Evolutionary conservation across 2,329 filamentous ascomycete species (phyloP), one percentile per base, ranked within the genome.

Genomic region (Cytospora piceae): DNA sequence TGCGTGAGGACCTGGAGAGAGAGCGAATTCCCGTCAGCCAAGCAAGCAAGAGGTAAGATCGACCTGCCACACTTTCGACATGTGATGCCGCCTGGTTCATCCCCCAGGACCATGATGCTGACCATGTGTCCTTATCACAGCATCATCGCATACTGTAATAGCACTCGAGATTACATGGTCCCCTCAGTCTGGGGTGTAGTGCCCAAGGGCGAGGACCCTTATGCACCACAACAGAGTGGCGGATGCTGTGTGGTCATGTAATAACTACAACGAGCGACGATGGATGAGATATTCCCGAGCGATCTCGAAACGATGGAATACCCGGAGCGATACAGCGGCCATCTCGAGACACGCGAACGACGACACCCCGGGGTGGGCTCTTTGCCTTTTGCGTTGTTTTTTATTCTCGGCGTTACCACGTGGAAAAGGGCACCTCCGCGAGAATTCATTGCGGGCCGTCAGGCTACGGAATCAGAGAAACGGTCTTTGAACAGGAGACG

Each of bases 151-250:
- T 98, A 98, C 83, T 98, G 94, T 81, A 96, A 96, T 80, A 94
- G 92, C 80, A 97, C 95, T 73, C 91, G 94, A 79, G 95, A 99
- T 79, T 98, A 96, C 83, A 98, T 99, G 95, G 94, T 98, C 62
- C 94, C 94, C 60, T 96, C 93, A 62, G 92, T 96, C 78, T 99
- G 95, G 95, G 94, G 94, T 72, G 87, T 90, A 68, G 93, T 98
- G 70, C 93, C 96, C 76, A 94, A 93, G 84, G 90, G 91, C 78
- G 95, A 98, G 77, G 95, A 99, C 77, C 95, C 95, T n/a, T 99
- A 99, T 78, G 93, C 94, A 74, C 94, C 94, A 72, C 94, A 96
- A 83, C 93, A 96, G 82, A 92, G 87, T 72, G 91, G 89, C 76
- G 91, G 93, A 74, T 99, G 95, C 87, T 99, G 95, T 83, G 85